phyloP scores from a whole-genome alignment of 129 eudicot species.

The Escallonia rubra region DNA sequence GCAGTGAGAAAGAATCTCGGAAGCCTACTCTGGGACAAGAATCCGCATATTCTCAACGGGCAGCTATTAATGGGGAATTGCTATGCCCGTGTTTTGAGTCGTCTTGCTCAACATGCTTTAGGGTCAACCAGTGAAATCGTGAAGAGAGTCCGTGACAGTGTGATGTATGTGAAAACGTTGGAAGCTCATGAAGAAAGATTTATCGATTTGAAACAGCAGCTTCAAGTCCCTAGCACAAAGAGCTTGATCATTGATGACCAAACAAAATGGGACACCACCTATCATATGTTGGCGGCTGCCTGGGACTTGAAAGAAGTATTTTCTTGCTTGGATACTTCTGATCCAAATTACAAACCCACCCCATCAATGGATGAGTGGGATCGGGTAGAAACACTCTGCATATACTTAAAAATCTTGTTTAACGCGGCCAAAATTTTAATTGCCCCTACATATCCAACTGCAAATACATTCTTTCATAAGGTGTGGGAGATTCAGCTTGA shows the following conservation, averaged over 20 bases:
- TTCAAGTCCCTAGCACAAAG: constrained; percentile 66
- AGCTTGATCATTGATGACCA: constrained; percentile 56
- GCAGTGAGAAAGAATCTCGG: constrained; percentile 39
- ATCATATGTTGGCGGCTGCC: constrained; percentile 77
- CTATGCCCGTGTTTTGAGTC: constrained; percentile 50
- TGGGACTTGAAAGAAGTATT: constrained; percentile 74
- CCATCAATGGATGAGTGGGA: constrained; percentile 68
- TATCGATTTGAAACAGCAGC: constrained; percentile 45
- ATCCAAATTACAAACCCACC: constrained; percentile 38
- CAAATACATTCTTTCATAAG: constrained; percentile 54
- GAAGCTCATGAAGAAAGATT: constrained; percentile 41
- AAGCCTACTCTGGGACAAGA: constrained; percentile 36
- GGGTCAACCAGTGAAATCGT: constrained; percentile 28
- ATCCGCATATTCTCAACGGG: constrained; percentile 42
- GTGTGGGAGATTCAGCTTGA: constrained; percentile 58
- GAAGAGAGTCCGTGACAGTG: constrained; percentile 70
- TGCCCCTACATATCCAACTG: constrained; percentile 42
- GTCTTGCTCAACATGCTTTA: constrained; percentile 60
- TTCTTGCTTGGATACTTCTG: constrained; percentile 57
- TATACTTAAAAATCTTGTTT: constrained; percentile 44
- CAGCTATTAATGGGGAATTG: constrained; percentile 61
- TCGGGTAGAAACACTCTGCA: constrained; percentile 55
- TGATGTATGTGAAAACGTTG: constrained; percentile 51
- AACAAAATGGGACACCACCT: constrained; percentile 75
- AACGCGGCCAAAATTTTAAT: constrained; percentile 61